These are phyloP conservation scores for Sugiyamaella americana DNA, from an alignment of 805 yeast genomes.

Conservation along the genomic window DNA sequence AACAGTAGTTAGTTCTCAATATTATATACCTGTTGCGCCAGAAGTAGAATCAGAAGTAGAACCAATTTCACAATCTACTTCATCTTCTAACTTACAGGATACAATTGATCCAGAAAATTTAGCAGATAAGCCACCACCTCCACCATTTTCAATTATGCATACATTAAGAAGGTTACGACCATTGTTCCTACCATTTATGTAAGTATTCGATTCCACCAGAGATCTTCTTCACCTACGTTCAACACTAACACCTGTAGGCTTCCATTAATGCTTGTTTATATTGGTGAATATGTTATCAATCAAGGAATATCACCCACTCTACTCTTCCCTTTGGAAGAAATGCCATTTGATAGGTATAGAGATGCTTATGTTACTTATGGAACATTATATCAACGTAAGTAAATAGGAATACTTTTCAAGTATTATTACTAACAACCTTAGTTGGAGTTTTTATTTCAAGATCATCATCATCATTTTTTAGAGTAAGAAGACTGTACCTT, in stretches of 20 bases:
- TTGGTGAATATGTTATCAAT: slow-evolving; percentile 81
- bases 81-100: too few species aligned
- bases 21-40: slow-evolving; percentile 6
- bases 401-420: too few species aligned
- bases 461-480: slow-evolving; percentile 64
- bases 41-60: too few species aligned
- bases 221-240: neutral
- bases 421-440: neutral
- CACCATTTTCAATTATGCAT: too few species aligned
- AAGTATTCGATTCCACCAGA: slow-evolving; percentile 2
- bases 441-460: slow-evolving; percentile 89
- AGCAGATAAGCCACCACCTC: too few species aligned
- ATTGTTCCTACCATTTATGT: slow-evolving; percentile 49
- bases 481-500: slow-evolving; percentile 53
- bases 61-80: too few species aligned
- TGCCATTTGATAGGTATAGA: slow-evolving; percentile 66
- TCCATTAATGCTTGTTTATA: slow-evolving; percentile 77
- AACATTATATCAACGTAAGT: slow-evolving; percentile 61
- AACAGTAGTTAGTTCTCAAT: slow-evolving; percentile 4
- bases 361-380: slow-evolving; percentile 92
- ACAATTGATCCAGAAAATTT: too few species aligned
- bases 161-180: slow-evolving; percentile 27
- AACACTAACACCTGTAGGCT: slow-evolving; percentile 24
- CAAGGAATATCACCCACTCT: slow-evolving; percentile 90
- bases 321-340: slow-evolving; percentile 61